Conservation (phyloP, 2,329 filamentous ascomycete genomes). For the Penicillium digitatum region DNA sequence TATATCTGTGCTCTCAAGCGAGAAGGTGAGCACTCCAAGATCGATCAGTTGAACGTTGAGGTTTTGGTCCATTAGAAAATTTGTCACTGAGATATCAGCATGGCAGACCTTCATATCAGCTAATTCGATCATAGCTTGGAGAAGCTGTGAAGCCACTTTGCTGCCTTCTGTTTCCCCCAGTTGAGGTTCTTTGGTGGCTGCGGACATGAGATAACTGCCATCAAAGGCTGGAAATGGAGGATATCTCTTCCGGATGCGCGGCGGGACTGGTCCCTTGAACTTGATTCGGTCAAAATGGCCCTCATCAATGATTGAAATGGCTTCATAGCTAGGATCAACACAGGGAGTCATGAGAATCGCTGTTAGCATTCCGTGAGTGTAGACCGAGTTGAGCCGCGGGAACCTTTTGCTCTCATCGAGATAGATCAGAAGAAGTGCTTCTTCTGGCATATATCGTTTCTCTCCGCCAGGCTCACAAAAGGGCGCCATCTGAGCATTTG, state of each 20-base stretch:
- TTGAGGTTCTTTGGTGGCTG: constrained; percentile 13
- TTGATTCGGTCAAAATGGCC: neutral
- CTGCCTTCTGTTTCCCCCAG: constrained; percentile 26
- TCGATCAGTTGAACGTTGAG: constrained; percentile 32
- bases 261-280: neutral
- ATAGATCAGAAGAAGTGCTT: constrained; percentile 28
- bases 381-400: constrained; percentile 29
- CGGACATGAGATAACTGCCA: constrained; percentile 13
- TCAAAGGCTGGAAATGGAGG: constrained; percentile 10
- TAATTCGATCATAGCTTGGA: constrained; percentile 28
- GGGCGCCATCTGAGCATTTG: neutral
- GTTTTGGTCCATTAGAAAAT: constrained; percentile 29
- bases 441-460: constrained; percentile 22
- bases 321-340: constrained; percentile 16
- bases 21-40: constrained; percentile 22
- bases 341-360: constrained; percentile 31
- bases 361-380: constrained; percentile 22
- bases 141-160: constrained; percentile 30
- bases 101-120: constrained; percentile 30
- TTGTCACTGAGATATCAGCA: constrained; percentile 28
- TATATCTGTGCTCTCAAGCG: neutral
- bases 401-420: constrained; percentile 25
- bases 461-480: constrained; percentile 3
- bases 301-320: neutral
- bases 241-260: neutral